phyloP scores from a whole-genome alignment of 2,329 filamentous ascomycete species.

The Stagonosporopsis rhizophila region DNA sequence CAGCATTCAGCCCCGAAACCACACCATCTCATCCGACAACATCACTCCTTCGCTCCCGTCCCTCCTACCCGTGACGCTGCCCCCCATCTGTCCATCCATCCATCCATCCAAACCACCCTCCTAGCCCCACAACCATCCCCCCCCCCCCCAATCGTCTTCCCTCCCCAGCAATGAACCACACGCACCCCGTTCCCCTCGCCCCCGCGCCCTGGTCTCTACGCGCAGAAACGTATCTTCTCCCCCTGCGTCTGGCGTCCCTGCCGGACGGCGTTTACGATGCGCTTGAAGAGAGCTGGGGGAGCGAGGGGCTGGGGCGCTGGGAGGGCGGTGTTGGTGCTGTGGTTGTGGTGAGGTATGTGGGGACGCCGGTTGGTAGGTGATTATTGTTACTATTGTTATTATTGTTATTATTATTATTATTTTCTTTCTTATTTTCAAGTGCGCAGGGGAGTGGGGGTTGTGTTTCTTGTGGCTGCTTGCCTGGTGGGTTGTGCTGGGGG shows the following conservation, averaged over 20 bases:
- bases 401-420: no score
- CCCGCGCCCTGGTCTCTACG: constrained; percentile 38
- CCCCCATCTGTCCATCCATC: no score
- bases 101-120: no score
- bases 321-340: constrained; percentile 37
- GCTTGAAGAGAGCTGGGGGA: constrained; percentile 30
- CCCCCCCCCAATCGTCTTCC: no score
- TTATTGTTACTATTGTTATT: not conserved
- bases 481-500: no score
- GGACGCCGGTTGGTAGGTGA: constrained; percentile 43
- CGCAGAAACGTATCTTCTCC: constrained; percentile 36
- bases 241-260: constrained; percentile 31
- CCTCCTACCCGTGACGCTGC: no score
- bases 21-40: not conserved
- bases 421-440: not conserved
- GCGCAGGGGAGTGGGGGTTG: no score
- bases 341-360: constrained; percentile 39
- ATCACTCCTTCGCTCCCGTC: no score
- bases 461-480: no score
- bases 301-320: constrained; percentile 30
- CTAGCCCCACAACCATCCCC: no score
- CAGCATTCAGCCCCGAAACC: not conserved
- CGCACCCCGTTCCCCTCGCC: constrained; percentile 32
- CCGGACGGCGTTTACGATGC: constrained; percentile 37
- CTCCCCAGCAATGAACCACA: no score